These are phyloP conservation scores for Penicillium canariense DNA, from an alignment of 495 filamentous ascomycete species.

Conservation along the genomic window DNA sequence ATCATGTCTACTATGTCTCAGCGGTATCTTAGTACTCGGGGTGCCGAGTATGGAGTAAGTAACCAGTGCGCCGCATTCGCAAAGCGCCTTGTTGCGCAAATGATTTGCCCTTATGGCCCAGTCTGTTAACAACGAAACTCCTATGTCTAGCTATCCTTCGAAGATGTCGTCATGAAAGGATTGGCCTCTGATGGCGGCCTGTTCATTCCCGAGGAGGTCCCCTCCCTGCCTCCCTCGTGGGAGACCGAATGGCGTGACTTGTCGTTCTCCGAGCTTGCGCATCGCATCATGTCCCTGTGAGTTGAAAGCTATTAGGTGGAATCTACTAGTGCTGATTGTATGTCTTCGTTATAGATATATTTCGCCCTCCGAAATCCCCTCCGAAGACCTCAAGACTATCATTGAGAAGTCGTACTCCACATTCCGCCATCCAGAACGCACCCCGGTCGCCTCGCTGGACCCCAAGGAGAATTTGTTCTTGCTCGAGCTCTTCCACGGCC, in stretches of 20 bases:
- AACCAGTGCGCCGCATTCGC: neutral
- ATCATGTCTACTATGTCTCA: conserved; percentile 50
- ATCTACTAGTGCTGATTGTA: conserved; percentile 46
- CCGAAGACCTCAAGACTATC: conserved; percentile 74
- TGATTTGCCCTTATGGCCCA: neutral
- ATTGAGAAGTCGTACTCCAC: conserved; percentile 78
- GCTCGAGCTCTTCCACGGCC: conserved; percentile 96
- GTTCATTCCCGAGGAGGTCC: conserved; percentile 84
- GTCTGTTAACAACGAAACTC: neutral
- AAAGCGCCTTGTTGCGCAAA: neutral
- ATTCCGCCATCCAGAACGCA: conserved; percentile 73
- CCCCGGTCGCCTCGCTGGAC: conserved; percentile 68
- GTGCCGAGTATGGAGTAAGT: conserved; percentile 72
- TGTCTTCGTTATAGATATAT: conserved; percentile 75
- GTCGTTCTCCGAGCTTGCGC: conserved; percentile 73
- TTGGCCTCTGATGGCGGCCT: conserved; percentile 86
- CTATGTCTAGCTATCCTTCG: conserved; percentile 74
- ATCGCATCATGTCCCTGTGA: conserved; percentile 49
- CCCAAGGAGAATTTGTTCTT: conserved; percentile 69
- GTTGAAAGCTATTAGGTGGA: neutral
- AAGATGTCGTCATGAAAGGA: conserved; percentile 86
- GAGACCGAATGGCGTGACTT: conserved; percentile 67
- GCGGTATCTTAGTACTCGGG: conserved; percentile 76
- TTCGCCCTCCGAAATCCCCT: conserved; percentile 74
- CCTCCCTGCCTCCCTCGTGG: conserved; percentile 34